phyloP scores from a whole-genome alignment of 2,329 filamentous ascomycete species.

The Helicocarpus griseus region DNA sequence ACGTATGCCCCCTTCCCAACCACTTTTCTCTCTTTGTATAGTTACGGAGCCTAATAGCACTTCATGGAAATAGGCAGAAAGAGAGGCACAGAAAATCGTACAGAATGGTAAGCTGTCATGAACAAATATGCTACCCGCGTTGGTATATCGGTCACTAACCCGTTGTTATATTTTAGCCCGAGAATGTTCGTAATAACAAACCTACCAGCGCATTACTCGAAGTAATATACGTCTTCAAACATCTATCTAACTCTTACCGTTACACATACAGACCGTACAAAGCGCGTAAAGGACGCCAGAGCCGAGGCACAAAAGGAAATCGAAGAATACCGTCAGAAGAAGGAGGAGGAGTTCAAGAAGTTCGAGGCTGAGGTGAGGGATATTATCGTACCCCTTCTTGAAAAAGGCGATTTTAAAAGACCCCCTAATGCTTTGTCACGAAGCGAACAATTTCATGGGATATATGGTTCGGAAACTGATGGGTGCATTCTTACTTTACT shows the following conservation, averaged over 20 bases:
- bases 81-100: slow-evolving; percentile 97
- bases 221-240: background rate
- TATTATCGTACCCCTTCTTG: no score
- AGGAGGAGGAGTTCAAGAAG: slow-evolving; percentile 90
- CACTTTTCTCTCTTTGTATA: slow-evolving; percentile 1
- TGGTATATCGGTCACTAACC: background rate
- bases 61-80: slow-evolving; percentile 61
- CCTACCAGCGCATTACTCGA: background rate
- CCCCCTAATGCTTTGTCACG: background rate
- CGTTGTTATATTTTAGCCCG: slow-evolving; percentile 48
- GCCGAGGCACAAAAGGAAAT: slow-evolving; percentile 97
- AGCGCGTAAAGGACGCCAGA: slow-evolving; percentile 92
- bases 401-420: no score
- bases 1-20: slow-evolving; percentile 52
- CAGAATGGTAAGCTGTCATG: slow-evolving; percentile 63
- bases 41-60: background rate
- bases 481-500: background rate
- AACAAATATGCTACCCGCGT: background rate
- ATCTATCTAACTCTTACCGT: background rate
- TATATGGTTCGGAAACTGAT: background rate
- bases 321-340: slow-evolving; percentile 77
- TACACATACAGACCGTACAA: slow-evolving; percentile 64
- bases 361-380: slow-evolving; percentile 74
- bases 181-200: slow-evolving; percentile 58
- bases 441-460: background rate